These are phyloP conservation scores for Yarrowia yakushimensis DNA, from an alignment of 805 yeast genomes.

Conservation along the genomic window DNA sequence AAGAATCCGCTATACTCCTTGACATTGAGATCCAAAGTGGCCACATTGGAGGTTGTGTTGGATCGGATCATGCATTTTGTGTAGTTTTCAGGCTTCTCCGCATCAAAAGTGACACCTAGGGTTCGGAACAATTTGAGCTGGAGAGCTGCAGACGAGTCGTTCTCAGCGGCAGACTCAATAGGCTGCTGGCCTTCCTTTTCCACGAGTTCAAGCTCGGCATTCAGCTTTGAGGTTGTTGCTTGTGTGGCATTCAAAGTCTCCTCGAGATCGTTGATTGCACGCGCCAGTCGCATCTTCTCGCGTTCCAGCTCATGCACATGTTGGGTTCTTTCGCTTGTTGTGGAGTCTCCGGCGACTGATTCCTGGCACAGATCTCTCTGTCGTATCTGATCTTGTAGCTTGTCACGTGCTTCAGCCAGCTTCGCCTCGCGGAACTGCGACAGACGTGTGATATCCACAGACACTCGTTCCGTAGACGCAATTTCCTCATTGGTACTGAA, in stretches of 20 bases:
- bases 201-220: slow-evolving; percentile 29
- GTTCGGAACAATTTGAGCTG: slow-evolving; percentile 31
- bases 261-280: slow-evolving; percentile 34
- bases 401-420: slow-evolving; percentile 16
- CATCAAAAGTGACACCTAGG: slow-evolving; percentile 32
- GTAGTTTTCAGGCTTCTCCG: slow-evolving; percentile 26
- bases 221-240: slow-evolving; percentile 29
- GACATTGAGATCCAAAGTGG: slow-evolving; percentile 33
- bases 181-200: slow-evolving; percentile 27
- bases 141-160: slow-evolving; percentile 27
- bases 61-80: slow-evolving; percentile 31
- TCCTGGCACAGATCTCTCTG: slow-evolving; percentile 31
- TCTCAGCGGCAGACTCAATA: slow-evolving; percentile 2
- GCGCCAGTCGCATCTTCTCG: slow-evolving; percentile 34
- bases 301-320: slow-evolving; percentile 31
- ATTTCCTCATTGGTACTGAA: slow-evolving; percentile 18
- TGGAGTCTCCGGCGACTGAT: slow-evolving; percentile 25
- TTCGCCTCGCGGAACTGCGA: neutral
- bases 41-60: slow-evolving; percentile 27
- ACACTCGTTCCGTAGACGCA: slow-evolving; percentile 7
- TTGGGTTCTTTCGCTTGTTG: slow-evolving; percentile 28
- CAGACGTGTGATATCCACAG: neutral
- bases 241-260: slow-evolving; percentile 28
- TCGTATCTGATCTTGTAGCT: slow-evolving; percentile 29
- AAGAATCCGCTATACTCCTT: slow-evolving; percentile 62